Evolutionary conservation across 106 monocot genomes (phyloP).

Genomic region (Iris macrosiphon): DNA sequence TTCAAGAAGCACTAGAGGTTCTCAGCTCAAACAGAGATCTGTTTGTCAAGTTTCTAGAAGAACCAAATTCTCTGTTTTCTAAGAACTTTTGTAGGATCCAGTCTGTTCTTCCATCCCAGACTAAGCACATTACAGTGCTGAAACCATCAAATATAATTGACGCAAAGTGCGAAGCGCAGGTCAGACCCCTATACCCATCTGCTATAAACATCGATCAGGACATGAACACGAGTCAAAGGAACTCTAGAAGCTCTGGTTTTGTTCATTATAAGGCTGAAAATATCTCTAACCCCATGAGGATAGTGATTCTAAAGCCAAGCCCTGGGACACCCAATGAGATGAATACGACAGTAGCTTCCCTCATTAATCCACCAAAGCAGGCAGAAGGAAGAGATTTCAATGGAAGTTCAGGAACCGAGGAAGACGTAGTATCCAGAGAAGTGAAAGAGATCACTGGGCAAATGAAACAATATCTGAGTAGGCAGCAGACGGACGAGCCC

Average conservation of each 20-base stretch:
- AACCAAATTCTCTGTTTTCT: constrained; percentile 26
- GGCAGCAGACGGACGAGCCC: constrained; percentile 19
- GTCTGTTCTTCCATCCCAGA: constrained; percentile 11
- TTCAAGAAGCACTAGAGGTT: constrained; percentile 51
- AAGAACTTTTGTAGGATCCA: constrained; percentile 7
- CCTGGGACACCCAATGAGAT: constrained; percentile 21
- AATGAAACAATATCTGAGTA: constrained; percentile 18
- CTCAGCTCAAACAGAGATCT: constrained; percentile 51
- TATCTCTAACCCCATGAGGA: constrained; percentile 33
- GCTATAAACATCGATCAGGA: background rate
- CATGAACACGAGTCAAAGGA: constrained; percentile 4
- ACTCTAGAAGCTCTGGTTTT: constrained; percentile 17
- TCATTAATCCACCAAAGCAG: constrained; percentile 3
- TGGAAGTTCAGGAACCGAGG: constrained; percentile 10
- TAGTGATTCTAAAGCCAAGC: constrained; percentile 65
- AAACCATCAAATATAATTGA: constrained; percentile 49
- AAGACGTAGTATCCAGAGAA: constrained; percentile 18
- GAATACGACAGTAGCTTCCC: background rate
- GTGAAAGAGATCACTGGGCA: constrained; percentile 31
- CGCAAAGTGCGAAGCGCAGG: constrained; percentile 13
- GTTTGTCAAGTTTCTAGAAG: constrained; percentile 47
- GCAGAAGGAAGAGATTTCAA: background rate
- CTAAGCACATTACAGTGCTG: constrained; percentile 53
- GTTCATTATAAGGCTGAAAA: constrained; percentile 16
- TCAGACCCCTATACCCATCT: constrained; percentile 13